Percentiles rank a stretch among this genome's conserved stretches.
Evolutionary conservation across 768 basidiomycete species (phyloP).

Genomic region (Leucocoprinus leucothites): DNA sequence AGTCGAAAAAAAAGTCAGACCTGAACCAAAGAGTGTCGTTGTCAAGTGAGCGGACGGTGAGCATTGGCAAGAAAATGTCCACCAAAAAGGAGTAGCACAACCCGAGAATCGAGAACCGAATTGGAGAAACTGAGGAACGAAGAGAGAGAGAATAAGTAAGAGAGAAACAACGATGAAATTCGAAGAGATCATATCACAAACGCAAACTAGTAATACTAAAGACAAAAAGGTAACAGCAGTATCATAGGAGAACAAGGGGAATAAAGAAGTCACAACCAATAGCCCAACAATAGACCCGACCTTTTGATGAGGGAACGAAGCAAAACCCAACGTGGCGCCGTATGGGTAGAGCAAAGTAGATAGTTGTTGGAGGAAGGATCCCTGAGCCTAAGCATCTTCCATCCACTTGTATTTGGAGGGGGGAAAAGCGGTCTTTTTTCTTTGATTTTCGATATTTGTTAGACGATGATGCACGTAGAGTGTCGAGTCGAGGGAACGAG

Average conservation of each 20-base stretch:
- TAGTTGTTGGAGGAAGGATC: slow-evolving; percentile 24
- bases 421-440: slow-evolving; percentile 24
- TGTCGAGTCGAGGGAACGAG: too few species aligned
- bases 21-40: slow-evolving; percentile 5
- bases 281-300: slow-evolving; percentile 46
- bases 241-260: slow-evolving; percentile 22
- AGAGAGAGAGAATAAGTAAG: slow-evolving; percentile 3
- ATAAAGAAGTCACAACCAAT: slow-evolving; percentile 56
- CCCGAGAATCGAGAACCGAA: slow-evolving; percentile 6
- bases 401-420: slow-evolving; percentile 32
- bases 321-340: slow-evolving; percentile 8
- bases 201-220: slow-evolving; percentile 28
- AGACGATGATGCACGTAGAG: slow-evolving; percentile 5
- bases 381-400: slow-evolving; percentile 43
- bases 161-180: slow-evolving; percentile 22
- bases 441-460: slow-evolving; percentile 27
- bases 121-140: background rate
- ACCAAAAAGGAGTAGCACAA: slow-evolving; percentile 3
- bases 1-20: background rate
- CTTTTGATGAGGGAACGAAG: slow-evolving; percentile 10
- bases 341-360: slow-evolving; percentile 13
- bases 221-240: slow-evolving; percentile 31
- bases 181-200: slow-evolving; percentile 14
- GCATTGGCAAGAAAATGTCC: background rate
- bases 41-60: slow-evolving; percentile 12